phyloP scores from a whole-genome alignment of 345 rosid genomes.

The Orychophragmus violaceus region DNA sequence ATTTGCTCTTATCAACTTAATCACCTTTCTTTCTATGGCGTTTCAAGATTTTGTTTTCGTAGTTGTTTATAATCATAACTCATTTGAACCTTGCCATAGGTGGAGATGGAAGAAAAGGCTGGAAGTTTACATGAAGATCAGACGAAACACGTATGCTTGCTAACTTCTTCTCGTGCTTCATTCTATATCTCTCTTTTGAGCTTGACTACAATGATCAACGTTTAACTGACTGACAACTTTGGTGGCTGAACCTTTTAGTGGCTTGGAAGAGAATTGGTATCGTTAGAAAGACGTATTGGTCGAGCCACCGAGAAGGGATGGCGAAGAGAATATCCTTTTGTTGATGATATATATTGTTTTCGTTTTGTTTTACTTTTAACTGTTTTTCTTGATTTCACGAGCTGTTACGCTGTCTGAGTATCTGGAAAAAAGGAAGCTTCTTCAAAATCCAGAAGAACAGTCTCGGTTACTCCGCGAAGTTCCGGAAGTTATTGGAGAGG shows the following conservation, averaged over 20 bases:
- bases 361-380: background rate
- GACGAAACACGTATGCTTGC: conserved; percentile 68
- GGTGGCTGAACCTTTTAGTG: conserved; percentile 43
- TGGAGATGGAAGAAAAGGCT: conserved; percentile 62
- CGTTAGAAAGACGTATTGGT: conserved; percentile 53
- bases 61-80: background rate
- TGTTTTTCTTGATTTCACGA: conserved; percentile 50
- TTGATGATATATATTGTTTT: background rate
- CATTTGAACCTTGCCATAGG: conserved; percentile 38
- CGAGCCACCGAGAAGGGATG: conserved; percentile 87
- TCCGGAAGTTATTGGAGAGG: conserved; percentile 66
- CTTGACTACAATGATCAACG: background rate
- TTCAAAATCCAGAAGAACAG: conserved; percentile 60
- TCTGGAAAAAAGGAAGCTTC: conserved; percentile 66
- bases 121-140: conserved; percentile 57
- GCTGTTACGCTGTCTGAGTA: conserved; percentile 56
- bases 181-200: background rate
- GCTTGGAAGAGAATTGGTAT: conserved; percentile 54
- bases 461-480: conserved; percentile 46
- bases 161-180: conserved; percentile 5
- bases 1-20: background rate
- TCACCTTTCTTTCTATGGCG: background rate
- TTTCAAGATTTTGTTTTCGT: conserved; percentile 8
- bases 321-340: conserved; percentile 97
- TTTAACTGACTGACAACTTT: conserved; percentile 16